These are phyloP conservation scores for Plasmodium gaboni DNA, from an alignment of 169 alveolate genomes.

Conservation along the genomic window DNA sequence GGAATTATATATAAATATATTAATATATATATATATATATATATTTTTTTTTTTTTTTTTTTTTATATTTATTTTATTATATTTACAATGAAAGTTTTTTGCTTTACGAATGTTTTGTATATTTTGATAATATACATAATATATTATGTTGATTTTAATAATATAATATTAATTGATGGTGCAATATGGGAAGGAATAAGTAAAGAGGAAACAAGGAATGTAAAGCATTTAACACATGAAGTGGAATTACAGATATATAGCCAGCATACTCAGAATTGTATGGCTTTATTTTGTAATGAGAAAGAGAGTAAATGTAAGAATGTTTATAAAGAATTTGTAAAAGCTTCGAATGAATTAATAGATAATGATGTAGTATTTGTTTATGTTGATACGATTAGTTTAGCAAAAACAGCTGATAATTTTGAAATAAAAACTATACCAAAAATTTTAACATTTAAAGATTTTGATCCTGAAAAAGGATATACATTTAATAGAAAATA, in stretches of 20 bases:
- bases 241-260: constrained; percentile 70
- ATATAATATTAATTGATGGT: not conserved
- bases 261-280: constrained; percentile 49
- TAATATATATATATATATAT: too few species aligned
- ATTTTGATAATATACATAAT: too few species aligned
- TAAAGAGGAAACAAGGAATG: constrained; percentile 43
- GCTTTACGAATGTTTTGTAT: too few species aligned
- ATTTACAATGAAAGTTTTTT: too few species aligned
- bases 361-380: constrained; percentile 41
- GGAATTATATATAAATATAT: too few species aligned
- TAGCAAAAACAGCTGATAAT: constrained; percentile 68
- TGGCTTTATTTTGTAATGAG: constrained; percentile 72
- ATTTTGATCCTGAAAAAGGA: constrained; percentile 73
- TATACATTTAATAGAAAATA: constrained; percentile 52
- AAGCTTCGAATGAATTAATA: constrained; percentile 46
- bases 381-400: constrained; percentile 43
- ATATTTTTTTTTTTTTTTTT: too few species aligned
- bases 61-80: too few species aligned
- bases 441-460: constrained; percentile 56
- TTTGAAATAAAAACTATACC: constrained; percentile 47
- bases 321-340: constrained; percentile 53
- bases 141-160: too few species aligned
- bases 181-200: constrained; percentile 44
- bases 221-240: constrained; percentile 70
- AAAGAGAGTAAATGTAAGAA: constrained; percentile 44